Evolutionary conservation across 2,329 filamentous ascomycete genomes (phyloP).

Genomic region (Aspergillus sp.): DNA sequence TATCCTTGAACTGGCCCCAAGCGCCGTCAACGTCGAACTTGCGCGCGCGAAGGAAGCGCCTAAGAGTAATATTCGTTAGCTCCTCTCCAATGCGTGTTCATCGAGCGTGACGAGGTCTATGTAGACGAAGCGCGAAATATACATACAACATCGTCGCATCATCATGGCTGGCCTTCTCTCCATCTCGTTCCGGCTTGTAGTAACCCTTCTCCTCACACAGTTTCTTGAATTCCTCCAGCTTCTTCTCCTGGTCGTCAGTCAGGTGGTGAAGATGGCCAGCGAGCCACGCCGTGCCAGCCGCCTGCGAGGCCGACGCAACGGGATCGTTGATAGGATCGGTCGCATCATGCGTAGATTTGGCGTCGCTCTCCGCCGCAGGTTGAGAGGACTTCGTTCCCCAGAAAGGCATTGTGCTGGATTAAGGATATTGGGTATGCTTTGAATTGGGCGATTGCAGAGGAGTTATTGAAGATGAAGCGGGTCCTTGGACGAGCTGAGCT

Average conservation of each 20-base stretch:
- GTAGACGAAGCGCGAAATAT: background rate
- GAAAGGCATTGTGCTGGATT: slow-evolving; percentile 25
- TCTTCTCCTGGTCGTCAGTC: slow-evolving; percentile 65
- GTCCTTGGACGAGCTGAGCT: background rate
- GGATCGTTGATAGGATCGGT: slow-evolving; percentile 39
- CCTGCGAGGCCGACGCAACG: slow-evolving; percentile 38
- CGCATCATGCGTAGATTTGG: slow-evolving; percentile 27
- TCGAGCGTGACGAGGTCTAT: background rate
- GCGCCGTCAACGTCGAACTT: slow-evolving; percentile 78
- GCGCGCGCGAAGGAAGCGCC: slow-evolving; percentile 82
- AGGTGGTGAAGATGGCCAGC: slow-evolving; percentile 79
- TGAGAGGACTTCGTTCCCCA: slow-evolving; percentile 35
- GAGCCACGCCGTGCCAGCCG: slow-evolving; percentile 40
- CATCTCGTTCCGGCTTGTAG: slow-evolving; percentile 42
- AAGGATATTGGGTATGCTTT: background rate
- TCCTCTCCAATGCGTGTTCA: background rate
- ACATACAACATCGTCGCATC: slow-evolving; percentile 52
- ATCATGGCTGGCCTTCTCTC: slow-evolving; percentile 45
- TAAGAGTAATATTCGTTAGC: slow-evolving; percentile 36
- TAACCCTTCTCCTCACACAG: slow-evolving; percentile 65
- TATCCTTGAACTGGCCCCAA: slow-evolving; percentile 80
- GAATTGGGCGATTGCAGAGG: background rate
- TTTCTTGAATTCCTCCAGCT: slow-evolving; percentile 71
- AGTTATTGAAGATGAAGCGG: background rate
- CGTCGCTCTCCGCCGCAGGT: slow-evolving; percentile 30